Evolutionary conservation across 331 rosid genomes (phyloP), one percentile per base, ranked within the genome.

Genomic region (Malus hybrid): DNA sequence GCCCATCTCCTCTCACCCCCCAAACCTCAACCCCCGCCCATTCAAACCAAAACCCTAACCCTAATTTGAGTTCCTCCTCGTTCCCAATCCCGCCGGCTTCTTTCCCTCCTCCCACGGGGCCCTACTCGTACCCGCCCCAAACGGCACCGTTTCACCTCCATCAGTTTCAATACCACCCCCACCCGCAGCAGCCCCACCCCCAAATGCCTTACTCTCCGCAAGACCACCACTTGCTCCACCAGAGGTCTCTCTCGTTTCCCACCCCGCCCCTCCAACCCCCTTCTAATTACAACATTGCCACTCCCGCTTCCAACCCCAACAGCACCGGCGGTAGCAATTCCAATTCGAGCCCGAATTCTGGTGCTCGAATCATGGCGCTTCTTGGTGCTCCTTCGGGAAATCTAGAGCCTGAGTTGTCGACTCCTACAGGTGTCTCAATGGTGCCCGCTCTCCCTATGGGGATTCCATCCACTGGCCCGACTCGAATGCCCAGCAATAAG

Each of bases 281-380:
- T 6, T 80, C 59, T 29, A 82, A 78, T 73, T 80, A 70, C 46
- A 73, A 70, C 71, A 14, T 71, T 19, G 83, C 85, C 62, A 67
- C 89, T 60, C 75, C 87, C 73, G 14, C 86, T 14, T 19, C 80
- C 67, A 85, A 84, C 64, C 10, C 79, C 61, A 83, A 80, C 74
- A 29, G 2, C 75, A 19, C 7, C 64, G 7, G 18, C 29, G 6
- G n/a, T 14, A 59, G 66, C 75, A 22, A 22, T 93, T 34, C 88
- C 76, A 44, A 87, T 64, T 62, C 81, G 6, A 78, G 79, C 42
- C 93, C 97, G 57, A 89, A 84, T 82, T 91, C 97, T 4, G 96
- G 97, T 19, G 96, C 96, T 16, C 81, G 96, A 71, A 87, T 92
- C 81, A 92, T 92, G 97, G 97, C 96, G 6, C 73, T 91, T 56